These are phyloP conservation scores for Arctium lappa DNA, from an alignment of 129 eudicot genomes.

Conservation along the genomic window DNA sequence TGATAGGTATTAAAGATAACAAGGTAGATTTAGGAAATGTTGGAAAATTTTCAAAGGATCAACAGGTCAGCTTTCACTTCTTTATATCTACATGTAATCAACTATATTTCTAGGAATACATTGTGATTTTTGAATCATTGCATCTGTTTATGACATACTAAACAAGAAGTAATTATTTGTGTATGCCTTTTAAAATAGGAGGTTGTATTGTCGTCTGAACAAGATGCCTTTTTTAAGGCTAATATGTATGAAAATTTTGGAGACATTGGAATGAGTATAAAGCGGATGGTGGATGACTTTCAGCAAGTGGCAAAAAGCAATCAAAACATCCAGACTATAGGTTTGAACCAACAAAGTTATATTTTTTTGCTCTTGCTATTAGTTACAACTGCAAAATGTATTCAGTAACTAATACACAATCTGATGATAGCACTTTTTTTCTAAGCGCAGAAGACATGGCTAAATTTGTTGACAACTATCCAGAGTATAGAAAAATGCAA, in stretches of 20 bases:
- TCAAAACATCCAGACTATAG: conserved; percentile 93
- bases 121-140: not conserved
- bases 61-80: conserved; percentile 60
- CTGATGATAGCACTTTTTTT: conserved; percentile 3
- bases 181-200: conserved; percentile 44
- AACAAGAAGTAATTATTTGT: not conserved
- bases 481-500: conserved; percentile 90
- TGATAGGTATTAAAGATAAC: conserved; percentile 93
- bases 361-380: conserved; percentile 11
- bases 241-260: conserved; percentile 98
- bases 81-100: not conserved
- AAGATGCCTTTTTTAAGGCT: conserved; percentile 88
- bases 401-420: not conserved
- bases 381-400: conserved; percentile 14
- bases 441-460: conserved; percentile 93
- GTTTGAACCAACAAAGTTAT: conserved; percentile 38
- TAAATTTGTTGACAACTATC: conserved; percentile 96
- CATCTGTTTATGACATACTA: conserved; percentile 2
- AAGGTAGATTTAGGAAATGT: conserved; percentile 77
- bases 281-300: conserved; percentile 96
- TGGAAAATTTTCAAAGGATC: conserved; percentile 76
- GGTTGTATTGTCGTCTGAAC: conserved; percentile 94
- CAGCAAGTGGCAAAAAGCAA: conserved; percentile 98
- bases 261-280: conserved; percentile 96
- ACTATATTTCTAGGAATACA: not conserved